These are phyloP conservation scores for Metschnikowia corniflorae DNA, from an alignment of 805 yeast genomes.

Conservation along the genomic window DNA sequence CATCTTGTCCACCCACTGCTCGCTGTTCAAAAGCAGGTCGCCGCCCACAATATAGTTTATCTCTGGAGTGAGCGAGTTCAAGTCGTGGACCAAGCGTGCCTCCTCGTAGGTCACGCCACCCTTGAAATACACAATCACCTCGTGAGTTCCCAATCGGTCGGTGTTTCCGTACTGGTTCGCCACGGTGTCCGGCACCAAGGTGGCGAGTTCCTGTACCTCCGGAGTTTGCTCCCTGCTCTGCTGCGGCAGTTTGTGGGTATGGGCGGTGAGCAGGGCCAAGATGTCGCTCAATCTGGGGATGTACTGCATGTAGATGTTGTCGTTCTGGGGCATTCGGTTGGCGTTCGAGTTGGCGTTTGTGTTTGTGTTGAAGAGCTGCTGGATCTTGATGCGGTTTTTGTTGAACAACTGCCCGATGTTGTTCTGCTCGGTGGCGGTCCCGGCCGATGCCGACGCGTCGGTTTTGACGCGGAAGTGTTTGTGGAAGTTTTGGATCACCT, in stretches of 20 bases:
- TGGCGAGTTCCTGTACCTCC: slow-evolving; percentile 20
- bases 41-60: slow-evolving; percentile 81
- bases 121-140: slow-evolving; percentile 65
- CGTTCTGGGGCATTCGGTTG: slow-evolving; percentile 32
- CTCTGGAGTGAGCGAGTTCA: slow-evolving; percentile 54
- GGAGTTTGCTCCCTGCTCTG: slow-evolving; percentile 8
- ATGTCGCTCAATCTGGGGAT: slow-evolving; percentile 62
- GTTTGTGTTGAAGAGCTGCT: slow-evolving; percentile 28
- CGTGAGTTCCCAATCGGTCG: slow-evolving; percentile 44
- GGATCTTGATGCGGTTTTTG: slow-evolving; percentile 30
- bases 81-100: slow-evolving; percentile 73
- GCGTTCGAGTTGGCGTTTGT: slow-evolving; percentile 18
- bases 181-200: slow-evolving; percentile 39
- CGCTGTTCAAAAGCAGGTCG: slow-evolving; percentile 34
- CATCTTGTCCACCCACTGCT: slow-evolving; percentile 30
- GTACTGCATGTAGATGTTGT: slow-evolving; percentile 88
- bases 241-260: slow-evolving; percentile 8
- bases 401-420: slow-evolving; percentile 30
- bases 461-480: slow-evolving; percentile 5
- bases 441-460: background rate
- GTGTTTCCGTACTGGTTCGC: slow-evolving; percentile 24
- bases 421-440: slow-evolving; percentile 7
- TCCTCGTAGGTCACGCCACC: slow-evolving; percentile 96
- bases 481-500: slow-evolving; percentile 22
- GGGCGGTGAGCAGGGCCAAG: slow-evolving; percentile 21